Conservation (phyloP, 1,284 basidiomycete genomes). For the Sporisorium sorghi region DNA sequence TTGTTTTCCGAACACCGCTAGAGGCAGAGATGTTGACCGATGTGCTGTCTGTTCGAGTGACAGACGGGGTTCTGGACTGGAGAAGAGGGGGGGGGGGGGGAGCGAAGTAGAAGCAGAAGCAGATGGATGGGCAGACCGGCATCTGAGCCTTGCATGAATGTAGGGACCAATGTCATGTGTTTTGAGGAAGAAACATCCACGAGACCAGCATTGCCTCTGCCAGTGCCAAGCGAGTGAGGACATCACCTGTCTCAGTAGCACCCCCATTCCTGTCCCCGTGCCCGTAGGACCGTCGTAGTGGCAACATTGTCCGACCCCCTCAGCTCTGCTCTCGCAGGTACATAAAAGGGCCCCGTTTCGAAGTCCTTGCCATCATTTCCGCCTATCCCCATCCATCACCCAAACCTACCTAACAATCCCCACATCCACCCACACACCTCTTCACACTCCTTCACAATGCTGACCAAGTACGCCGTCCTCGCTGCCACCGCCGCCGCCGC, state of each 20-base stretch:
- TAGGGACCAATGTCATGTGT: constrained; percentile 40
- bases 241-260: no score
- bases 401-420: not conserved
- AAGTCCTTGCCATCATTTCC: not conserved
- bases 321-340: constrained; percentile 3
- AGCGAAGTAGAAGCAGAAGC: no score
- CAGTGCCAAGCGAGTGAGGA: constrained; percentile 5
- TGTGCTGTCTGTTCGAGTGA: not conserved
- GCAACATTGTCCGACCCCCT: constrained; percentile 8
- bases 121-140: constrained; percentile 10
- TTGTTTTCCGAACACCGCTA: not conserved
- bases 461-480: constrained; percentile 56
- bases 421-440: not conserved
- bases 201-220: constrained; percentile 1
- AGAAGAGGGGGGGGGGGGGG: not conserved
- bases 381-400: constrained; percentile 9
- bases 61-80: not conserved
- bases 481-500: constrained; percentile 54
- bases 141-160: constrained; percentile 23
- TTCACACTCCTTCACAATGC: constrained; percentile 27
- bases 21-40: not conserved
- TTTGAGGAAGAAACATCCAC: constrained; percentile 18
- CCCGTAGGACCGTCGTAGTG: not conserved
- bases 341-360: constrained; percentile 19
- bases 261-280: not conserved